Percentiles rank a stretch among this genome's conserved stretches.
These are phyloP conservation scores for Plasmodium cynomolgi DNA, from an alignment of 169 alveolate genomes.

Conservation along the genomic window DNA sequence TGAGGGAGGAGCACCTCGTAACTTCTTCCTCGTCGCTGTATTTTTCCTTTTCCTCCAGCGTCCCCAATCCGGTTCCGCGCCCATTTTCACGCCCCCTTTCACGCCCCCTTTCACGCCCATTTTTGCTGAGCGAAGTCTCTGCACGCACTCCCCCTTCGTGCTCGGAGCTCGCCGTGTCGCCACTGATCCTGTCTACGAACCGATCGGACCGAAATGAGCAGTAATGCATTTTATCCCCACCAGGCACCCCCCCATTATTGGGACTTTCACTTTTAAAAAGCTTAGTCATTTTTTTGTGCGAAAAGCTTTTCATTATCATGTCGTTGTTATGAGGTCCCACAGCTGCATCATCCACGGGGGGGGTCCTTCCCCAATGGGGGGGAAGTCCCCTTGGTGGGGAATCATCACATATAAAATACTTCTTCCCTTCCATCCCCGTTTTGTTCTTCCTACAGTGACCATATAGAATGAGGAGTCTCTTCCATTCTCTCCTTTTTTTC, in stretches of 20 bases:
- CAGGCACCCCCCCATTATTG: neutral
- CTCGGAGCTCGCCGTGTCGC: neutral
- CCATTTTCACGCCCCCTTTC: too few species aligned
- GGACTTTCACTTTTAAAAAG: neutral
- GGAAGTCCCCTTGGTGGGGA: neutral
- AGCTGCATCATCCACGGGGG: neutral
- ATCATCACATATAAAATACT: neutral
- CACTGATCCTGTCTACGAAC: neutral
- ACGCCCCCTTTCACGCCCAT: neutral
- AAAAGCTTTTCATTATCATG: neutral
- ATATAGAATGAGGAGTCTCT: neutral
- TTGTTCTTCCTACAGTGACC: neutral
- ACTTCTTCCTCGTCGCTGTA: constrained; percentile 5
- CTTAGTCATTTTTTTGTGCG: neutral
- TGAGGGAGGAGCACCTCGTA: neutral
- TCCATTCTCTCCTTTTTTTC: neutral
- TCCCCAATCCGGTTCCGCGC: neutral
- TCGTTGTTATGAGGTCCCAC: neutral
- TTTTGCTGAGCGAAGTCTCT: neutral
- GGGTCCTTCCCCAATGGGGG: neutral
- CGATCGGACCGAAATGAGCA: neutral
- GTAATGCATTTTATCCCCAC: neutral
- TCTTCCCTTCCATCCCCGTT: neutral
- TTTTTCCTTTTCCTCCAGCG: neutral
- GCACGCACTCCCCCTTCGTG: neutral